Percentiles rank a stretch among this genome's conserved stretches.
Conservation (phyloP, 1,139 yeast species). For the Hyphopichia khmerensis region DNA sequence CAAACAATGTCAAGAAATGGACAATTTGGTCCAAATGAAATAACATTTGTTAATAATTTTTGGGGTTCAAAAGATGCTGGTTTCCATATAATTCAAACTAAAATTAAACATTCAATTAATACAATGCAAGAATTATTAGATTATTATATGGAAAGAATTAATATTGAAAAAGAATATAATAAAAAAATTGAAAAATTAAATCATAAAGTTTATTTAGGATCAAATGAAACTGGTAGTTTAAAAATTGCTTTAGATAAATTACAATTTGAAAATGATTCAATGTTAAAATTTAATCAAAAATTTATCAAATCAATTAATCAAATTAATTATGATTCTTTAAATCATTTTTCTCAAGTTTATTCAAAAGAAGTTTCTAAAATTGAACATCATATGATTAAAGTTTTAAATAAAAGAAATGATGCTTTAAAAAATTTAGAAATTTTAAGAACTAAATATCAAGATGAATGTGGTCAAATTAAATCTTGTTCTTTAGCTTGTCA, state of each 20-base stretch:
- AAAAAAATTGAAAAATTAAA: conserved; percentile 53
- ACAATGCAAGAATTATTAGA: conserved; percentile 45
- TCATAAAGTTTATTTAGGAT: conserved; percentile 47
- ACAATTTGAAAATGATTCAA: conserved; percentile 46
- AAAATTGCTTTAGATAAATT: conserved; percentile 61
- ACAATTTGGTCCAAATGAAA: conserved; percentile 2
- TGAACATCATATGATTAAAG: conserved; percentile 37
- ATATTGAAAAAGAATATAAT: conserved; percentile 73
- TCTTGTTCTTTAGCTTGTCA: conserved; percentile 63
- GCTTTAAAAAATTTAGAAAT: conserved; percentile 34
- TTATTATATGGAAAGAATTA: conserved; percentile 50
- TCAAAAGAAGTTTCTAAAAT: conserved; percentile 31
- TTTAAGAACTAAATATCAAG: conserved; percentile 55
- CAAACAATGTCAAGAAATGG: not conserved
- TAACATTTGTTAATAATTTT: conserved; percentile 41
- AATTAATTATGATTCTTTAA: conserved; percentile 34
- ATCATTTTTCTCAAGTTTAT: conserved; percentile 30
- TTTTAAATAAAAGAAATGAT: conserved; percentile 25
- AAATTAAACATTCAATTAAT: conserved; percentile 30
- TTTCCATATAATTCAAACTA: conserved; percentile 26
- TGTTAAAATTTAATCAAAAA: conserved; percentile 32
- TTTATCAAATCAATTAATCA: conserved; percentile 31
- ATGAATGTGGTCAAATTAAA: conserved; percentile 59
- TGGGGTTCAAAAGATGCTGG: conserved; percentile 45
- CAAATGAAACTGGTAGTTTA: conserved; percentile 59